These are phyloP conservation scores for Chaetomium sp. DNA, from an alignment of 2,329 filamentous ascomycete species.

Conservation along the genomic window DNA sequence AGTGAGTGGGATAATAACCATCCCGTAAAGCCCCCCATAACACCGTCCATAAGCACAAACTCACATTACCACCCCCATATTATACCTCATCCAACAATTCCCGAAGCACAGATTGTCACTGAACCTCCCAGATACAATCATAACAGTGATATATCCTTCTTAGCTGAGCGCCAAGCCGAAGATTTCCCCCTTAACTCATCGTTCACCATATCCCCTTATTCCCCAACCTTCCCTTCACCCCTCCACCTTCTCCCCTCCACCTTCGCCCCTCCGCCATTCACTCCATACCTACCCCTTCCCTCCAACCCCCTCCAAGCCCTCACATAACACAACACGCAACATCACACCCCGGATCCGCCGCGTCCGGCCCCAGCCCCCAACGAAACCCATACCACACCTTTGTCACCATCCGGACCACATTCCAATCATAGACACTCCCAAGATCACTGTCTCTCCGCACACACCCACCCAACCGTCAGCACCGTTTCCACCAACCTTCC, in stretches of 20 bases:
- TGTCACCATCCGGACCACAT: conserved; percentile 51
- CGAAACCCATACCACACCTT: conserved; percentile 49
- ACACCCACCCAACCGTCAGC: background rate
- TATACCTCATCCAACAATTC: background rate
- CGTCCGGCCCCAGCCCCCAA: conserved; percentile 51
- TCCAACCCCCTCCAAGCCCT: conserved; percentile 21
- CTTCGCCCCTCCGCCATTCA: background rate
- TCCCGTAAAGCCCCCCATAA: background rate
- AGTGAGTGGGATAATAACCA: background rate
- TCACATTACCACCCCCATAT: background rate
- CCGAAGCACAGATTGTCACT: background rate
- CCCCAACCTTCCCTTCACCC: background rate
- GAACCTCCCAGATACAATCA: background rate
- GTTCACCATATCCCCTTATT: background rate
- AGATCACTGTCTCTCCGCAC: conserved; percentile 33
- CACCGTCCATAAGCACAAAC: background rate
- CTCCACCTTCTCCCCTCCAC: background rate
- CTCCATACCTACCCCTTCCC: background rate
- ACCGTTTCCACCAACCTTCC: background rate
- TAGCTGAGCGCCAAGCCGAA: background rate
- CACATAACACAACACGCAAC: conserved; percentile 42
- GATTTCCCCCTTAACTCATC: background rate
- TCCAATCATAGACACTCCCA: conserved; percentile 50
- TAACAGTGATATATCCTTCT: background rate
- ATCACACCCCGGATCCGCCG: conserved; percentile 44